phyloP scores from a whole-genome alignment of 2,329 filamentous ascomycete genomes.

The Fusarium virguliforme region DNA sequence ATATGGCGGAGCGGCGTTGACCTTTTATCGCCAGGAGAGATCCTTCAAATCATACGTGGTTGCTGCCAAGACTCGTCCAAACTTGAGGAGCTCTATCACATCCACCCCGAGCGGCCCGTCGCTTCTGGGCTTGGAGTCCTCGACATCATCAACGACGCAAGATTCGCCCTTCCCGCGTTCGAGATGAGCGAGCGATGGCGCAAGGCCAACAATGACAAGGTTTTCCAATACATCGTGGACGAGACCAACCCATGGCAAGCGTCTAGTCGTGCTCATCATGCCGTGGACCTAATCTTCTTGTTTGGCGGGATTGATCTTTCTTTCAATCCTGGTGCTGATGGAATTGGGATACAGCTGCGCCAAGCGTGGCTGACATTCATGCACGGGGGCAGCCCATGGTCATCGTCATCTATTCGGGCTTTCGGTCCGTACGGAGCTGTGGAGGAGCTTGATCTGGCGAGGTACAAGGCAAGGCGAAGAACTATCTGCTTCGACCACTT shows the following conservation, averaged over 20 bases:
- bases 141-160: slow-evolving; percentile 57
- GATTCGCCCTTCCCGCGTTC: slow-evolving; percentile 52
- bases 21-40: slow-evolving; percentile 52
- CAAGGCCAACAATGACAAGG: slow-evolving; percentile 43
- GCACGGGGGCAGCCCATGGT: slow-evolving; percentile 57
- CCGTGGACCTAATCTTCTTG: slow-evolving; percentile 63
- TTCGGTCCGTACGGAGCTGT: slow-evolving; percentile 60
- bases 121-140: slow-evolving; percentile 60
- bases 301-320: slow-evolving; percentile 60
- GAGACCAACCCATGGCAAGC: slow-evolving; percentile 65
- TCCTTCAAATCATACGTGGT: slow-evolving; percentile 55
- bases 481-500: slow-evolving; percentile 30
- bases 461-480: slow-evolving; percentile 43
- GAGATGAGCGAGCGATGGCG: slow-evolving; percentile 35
- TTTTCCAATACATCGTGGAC: slow-evolving; percentile 62
- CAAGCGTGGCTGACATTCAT: slow-evolving; percentile 60
- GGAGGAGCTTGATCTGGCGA: slow-evolving; percentile 52
- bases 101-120: slow-evolving; percentile 58
- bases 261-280: slow-evolving; percentile 64
- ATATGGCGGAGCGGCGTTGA: slow-evolving; percentile 63
- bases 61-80: slow-evolving; percentile 50
- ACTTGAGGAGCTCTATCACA: slow-evolving; percentile 60
- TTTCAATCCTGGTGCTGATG: slow-evolving; percentile 54
- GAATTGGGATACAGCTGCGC: slow-evolving; percentile 58
- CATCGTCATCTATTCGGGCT: slow-evolving; percentile 28